Percentiles rank a stretch among this genome's conserved stretches.
Evolutionary conservation across 768 basidiomycete genomes (phyloP).

Genomic region (Amanita inopinata): DNA sequence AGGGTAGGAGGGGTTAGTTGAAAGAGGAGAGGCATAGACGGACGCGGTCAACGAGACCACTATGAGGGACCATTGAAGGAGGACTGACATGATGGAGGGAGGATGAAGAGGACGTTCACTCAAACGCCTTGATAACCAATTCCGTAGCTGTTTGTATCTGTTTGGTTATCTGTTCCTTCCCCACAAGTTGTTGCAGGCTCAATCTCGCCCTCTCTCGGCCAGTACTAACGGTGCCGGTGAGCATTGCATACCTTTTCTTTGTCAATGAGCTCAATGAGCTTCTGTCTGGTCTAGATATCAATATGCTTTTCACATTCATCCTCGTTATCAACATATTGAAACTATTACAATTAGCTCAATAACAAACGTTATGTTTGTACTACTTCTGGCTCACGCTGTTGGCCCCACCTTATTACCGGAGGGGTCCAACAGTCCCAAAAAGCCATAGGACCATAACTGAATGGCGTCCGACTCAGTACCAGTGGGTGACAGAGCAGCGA

Average conservation of each 20-base stretch:
- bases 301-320: too few species aligned
- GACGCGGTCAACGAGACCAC: conserved; percentile 29
- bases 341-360: background rate
- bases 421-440: conserved; percentile 28
- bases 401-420: background rate
- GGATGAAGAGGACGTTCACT: conserved; percentile 14
- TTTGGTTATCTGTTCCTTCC: conserved; percentile 6
- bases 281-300: too few species aligned
- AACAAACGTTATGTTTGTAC: background rate
- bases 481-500: conserved; percentile 26
- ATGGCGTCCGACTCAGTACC: conserved; percentile 36
- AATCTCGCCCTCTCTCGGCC: background rate
- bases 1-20: conserved; percentile 28
- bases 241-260: too few species aligned
- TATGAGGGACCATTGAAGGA: conserved; percentile 33
- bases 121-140: conserved; percentile 4
- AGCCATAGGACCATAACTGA: conserved; percentile 33
- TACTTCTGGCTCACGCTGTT: too few species aligned
- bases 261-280: too few species aligned
- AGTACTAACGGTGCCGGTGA: too few species aligned
- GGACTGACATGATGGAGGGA: conserved; percentile 32
- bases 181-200: too few species aligned
- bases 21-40: conserved; percentile 37
- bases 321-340: too few species aligned
- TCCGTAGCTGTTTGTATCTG: conserved; percentile 6